Evolutionary conservation across 192 early-diverging fungal species (phyloP).

Genomic region (Linnemannia exigua): DNA sequence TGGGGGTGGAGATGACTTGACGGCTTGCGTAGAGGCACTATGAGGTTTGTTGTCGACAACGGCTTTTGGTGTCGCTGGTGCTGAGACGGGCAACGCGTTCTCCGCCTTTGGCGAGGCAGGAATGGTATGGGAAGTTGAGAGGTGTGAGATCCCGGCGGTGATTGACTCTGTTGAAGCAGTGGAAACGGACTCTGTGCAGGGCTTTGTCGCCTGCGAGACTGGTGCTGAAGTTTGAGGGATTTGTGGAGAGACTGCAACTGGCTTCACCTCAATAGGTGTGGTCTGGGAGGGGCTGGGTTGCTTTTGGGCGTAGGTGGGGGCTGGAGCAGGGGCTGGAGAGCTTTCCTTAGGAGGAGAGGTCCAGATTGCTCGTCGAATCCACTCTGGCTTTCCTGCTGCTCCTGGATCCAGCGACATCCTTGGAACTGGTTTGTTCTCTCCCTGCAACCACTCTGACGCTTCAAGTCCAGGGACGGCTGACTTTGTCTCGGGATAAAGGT

Average conservation of each 20-base stretch:
- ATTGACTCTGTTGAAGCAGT: neutral
- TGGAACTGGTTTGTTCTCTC: slow-evolving; percentile 60
- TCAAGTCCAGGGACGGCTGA: slow-evolving; percentile 65
- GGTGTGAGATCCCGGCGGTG: neutral
- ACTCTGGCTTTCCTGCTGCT: slow-evolving; percentile 36
- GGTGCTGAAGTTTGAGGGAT: neutral
- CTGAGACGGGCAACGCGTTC: neutral
- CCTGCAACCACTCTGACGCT: slow-evolving; percentile 71
- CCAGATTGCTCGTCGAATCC: slow-evolving; percentile 9
- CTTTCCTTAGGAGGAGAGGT: slow-evolving; percentile 7
- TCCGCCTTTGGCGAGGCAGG: neutral
- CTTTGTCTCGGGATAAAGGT: slow-evolving; percentile 90
- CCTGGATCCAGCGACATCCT: slow-evolving; percentile 67
- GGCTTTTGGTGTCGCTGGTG: neutral
- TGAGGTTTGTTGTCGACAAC: neutral
- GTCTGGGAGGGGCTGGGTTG: neutral
- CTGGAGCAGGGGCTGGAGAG: neutral
- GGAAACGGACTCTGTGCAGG: neutral
- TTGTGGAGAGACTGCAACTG: neutral
- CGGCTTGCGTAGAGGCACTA: neutral
- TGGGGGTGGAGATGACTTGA: slow-evolving; percentile 14
- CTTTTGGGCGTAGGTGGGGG: neutral
- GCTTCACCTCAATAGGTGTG: neutral
- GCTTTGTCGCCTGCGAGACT: neutral
- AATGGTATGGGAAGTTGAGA: neutral